Evolutionary conservation across 2,329 filamentous ascomycete genomes (phyloP).

Genomic region (Purpureocillium takamizusanense): DNA sequence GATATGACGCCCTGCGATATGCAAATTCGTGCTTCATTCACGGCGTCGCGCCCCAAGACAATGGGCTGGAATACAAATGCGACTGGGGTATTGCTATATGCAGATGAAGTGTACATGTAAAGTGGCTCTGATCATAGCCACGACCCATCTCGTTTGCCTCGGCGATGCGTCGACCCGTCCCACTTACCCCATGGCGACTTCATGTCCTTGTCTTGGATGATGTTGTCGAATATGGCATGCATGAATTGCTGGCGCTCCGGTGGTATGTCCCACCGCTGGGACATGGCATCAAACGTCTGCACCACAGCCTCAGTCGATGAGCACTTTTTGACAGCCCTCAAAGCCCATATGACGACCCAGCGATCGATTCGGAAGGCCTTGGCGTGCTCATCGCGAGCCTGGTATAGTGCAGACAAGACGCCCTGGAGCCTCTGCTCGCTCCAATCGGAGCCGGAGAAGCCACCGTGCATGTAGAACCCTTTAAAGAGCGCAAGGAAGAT

Average conservation of each 20-base stretch:
- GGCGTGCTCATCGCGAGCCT: slow-evolving; percentile 37
- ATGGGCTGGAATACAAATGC: too few species aligned
- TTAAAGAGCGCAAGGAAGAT: slow-evolving; percentile 77
- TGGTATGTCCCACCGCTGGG: slow-evolving; percentile 36
- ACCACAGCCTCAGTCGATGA: slow-evolving; percentile 41
- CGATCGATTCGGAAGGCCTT: slow-evolving; percentile 42
- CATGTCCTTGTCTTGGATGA: slow-evolving; percentile 25
- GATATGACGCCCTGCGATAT: too few species aligned
- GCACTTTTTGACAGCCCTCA: slow-evolving; percentile 57
- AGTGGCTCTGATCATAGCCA: slow-evolving; percentile 15
- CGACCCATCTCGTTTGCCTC: slow-evolving; percentile 17
- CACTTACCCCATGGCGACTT: slow-evolving; percentile 16
- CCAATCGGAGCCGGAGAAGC: slow-evolving; percentile 58
- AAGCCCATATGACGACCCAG: slow-evolving; percentile 52
- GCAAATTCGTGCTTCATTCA: not conserved
- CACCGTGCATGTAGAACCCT: slow-evolving; percentile 70
- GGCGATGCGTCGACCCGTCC: slow-evolving; percentile 12
- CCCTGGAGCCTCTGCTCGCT: slow-evolving; percentile 56
- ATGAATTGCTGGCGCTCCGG: slow-evolving; percentile 34
- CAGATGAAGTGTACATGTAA: not conserved
- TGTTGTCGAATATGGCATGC: slow-evolving; percentile 32
- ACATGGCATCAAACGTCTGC: slow-evolving; percentile 43
- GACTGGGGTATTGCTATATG: not conserved
- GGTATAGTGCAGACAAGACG: slow-evolving; percentile 57
- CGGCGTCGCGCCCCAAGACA: not conserved